These are phyloP conservation scores for Lactarius sp. DNA, from an alignment of 768 basidiomycete genomes.

Conservation along the genomic window DNA sequence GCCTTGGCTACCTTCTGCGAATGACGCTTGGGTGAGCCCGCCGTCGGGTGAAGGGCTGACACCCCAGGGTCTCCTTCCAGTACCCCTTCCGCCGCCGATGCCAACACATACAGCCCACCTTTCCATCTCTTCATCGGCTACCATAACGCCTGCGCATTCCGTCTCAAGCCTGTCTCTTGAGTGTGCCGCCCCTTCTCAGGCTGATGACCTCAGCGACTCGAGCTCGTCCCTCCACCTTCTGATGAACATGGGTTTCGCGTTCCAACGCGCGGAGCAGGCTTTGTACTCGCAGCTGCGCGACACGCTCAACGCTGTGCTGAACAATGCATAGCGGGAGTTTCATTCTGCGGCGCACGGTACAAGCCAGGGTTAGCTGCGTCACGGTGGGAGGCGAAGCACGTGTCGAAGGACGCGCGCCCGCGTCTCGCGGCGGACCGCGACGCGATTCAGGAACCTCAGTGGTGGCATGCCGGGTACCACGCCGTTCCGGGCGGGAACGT, in stretches of 20 bases:
- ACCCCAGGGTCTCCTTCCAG: slow-evolving; percentile 11
- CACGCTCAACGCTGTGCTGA: slow-evolving; percentile 45
- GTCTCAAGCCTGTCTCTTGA: background rate
- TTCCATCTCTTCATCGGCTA: slow-evolving; percentile 15
- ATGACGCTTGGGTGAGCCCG: slow-evolving; percentile 45
- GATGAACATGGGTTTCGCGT: slow-evolving; percentile 46
- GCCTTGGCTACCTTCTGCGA: slow-evolving; percentile 54
- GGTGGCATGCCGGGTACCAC: slow-evolving; percentile 61
- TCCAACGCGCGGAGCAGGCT: slow-evolving; percentile 54
- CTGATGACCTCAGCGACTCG: slow-evolving; percentile 21
- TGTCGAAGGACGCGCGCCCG: slow-evolving; percentile 33
- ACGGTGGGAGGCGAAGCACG: slow-evolving; percentile 61
- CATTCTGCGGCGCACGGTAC: slow-evolving; percentile 48
- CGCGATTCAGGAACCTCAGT: slow-evolving; percentile 48
- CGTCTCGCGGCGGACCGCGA: slow-evolving; percentile 20
- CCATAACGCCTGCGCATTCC: slow-evolving; percentile 3
- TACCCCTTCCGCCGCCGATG: slow-evolving; percentile 27
- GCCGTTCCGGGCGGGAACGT: slow-evolving; percentile 62
- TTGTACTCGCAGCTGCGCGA: slow-evolving; percentile 51
- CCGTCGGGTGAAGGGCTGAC: slow-evolving; percentile 18
- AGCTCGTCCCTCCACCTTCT: slow-evolving; percentile 41
- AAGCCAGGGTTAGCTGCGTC: slow-evolving; percentile 36
- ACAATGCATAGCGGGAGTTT: slow-evolving; percentile 60
- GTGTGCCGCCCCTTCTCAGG: slow-evolving; percentile 26
- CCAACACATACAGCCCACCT: slow-evolving; percentile 24